Base-by-base conservation (phyloP, 192 early-diverging fungal genomes). In the Ambispora gerdemannii region DNA sequence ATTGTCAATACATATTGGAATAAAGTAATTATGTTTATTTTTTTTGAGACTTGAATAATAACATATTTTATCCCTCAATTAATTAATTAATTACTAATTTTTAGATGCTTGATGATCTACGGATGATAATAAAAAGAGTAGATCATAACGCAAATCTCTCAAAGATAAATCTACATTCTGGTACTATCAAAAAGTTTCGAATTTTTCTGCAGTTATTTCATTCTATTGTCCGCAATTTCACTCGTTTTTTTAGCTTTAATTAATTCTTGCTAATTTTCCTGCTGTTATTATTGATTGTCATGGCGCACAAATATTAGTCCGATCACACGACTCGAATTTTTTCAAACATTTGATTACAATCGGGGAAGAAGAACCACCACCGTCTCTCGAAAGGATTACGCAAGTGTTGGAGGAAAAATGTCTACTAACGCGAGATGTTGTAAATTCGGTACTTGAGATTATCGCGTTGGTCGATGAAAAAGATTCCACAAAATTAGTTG, bases 1-100 rank as follows among this genome's bases (percentile, higher is more conserved):
- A 32, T 76, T 7, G 70, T 83, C 20, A 82, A 81, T 62, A 34
- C 31, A 13, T 63, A 75, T 56, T 83, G 82, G 82, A 81, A 83
- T 58, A 59, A 64, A 31, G 82, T 80, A 4, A 75, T 11, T 30
- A 20, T 28, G 13, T 58, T 58, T 1, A n/a, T n/a, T n/a, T n/a
- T n/a, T n/a, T n/a, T n/a, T n/a, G n/a, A n/a, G n/a, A n/a, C n/a
- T n/a, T n/a, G n/a, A n/a, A n/a, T n/a, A n/a, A n/a, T 15, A 43
- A 43, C 38, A 6, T 10, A 10, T 43, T 43, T 43, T 43, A 10
- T 43, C 38, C 38, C 6, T 15, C 38, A 43, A 43, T 10, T 15
- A 43, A 43, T 10, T 28, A 20, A 58, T 58, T 58, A 20, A 27
- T 58, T 24, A 27, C 2, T 0, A 0, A 10, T 58, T 58, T 30